Evolutionary conservation across 2,329 filamentous ascomycete genomes (phyloP).

Genomic region (Curvularia hawaiiensis): DNA sequence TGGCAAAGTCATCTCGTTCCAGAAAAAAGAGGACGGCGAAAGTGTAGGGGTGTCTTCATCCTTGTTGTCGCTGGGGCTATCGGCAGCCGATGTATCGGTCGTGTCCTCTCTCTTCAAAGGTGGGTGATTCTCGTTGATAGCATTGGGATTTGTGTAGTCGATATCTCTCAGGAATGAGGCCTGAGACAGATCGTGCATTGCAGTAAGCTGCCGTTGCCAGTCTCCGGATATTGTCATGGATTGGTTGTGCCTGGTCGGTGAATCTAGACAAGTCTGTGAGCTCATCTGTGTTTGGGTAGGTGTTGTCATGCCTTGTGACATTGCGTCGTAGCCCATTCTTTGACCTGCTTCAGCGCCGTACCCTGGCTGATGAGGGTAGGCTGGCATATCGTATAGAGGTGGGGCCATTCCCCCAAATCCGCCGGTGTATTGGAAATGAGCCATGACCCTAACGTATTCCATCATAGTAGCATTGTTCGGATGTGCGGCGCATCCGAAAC

Average conservation of each 20-base stretch:
- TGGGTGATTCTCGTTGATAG: constrained; percentile 12
- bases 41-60: constrained; percentile 43
- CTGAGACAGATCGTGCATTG: constrained; percentile 16
- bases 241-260: constrained; percentile 18
- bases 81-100: constrained; percentile 22
- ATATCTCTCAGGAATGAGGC: constrained; percentile 23
- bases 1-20: constrained; percentile 45
- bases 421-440: constrained; percentile 43
- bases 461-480: constrained; percentile 69
- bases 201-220: constrained; percentile 33
- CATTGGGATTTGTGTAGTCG: constrained; percentile 14
- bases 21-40: constrained; percentile 47
- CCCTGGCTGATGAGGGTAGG: constrained; percentile 42
- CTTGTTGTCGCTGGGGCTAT: constrained; percentile 39
- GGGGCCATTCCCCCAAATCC: constrained; percentile 38
- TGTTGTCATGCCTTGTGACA: constrained; percentile 27
- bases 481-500: constrained; percentile 70
- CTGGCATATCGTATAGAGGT: constrained; percentile 43
- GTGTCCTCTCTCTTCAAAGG: constrained; percentile 23
- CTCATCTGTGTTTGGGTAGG: constrained; percentile 24
- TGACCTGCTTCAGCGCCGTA: constrained; percentile 34
- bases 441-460: constrained; percentile 55
- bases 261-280: constrained; percentile 29
- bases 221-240: constrained; percentile 21
- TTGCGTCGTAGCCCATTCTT: constrained; percentile 19